Percentiles rank a stretch among this genome's conserved stretches.
Evolutionary conservation across 2,329 filamentous ascomycete genomes (phyloP).

Genomic region (Capronia epimyces): DNA sequence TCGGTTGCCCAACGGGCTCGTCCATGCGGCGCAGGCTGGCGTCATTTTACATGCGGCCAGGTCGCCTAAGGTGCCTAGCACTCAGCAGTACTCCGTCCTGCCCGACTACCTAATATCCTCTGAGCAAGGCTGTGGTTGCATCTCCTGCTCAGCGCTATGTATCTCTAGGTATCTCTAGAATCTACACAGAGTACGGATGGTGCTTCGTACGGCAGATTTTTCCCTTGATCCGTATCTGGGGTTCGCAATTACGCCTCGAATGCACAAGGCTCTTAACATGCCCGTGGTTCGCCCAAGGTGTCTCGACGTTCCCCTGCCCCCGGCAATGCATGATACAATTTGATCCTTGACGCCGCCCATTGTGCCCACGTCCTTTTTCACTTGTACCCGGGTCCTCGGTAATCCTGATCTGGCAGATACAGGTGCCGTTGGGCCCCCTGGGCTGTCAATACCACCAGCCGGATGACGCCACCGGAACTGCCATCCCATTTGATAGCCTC

Average conservation of each 20-base stretch:
- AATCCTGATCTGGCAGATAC: conserved; percentile 89
- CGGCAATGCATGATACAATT: conserved; percentile 24
- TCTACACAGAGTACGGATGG: too few relatives aligned
- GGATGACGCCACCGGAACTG: conserved; percentile 94
- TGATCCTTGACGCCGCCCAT: conserved; percentile 30
- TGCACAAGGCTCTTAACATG: too few relatives aligned
- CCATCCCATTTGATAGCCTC: conserved; percentile 99
- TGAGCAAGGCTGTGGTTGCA: too few relatives aligned
- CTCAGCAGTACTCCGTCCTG: too few relatives aligned
- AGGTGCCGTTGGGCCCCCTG: conserved; percentile 87
- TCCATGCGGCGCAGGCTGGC: conserved; percentile 6
- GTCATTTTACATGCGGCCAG: conserved; percentile 18
- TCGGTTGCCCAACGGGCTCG: not conserved
- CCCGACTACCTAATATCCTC: too few relatives aligned
- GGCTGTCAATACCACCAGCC: conserved; percentile 91
- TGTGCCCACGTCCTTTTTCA: conserved; percentile 5
- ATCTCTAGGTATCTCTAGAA: too few relatives aligned
- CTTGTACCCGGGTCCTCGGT: conserved; percentile 64
- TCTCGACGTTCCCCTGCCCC: not conserved
- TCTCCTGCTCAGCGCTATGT: too few relatives aligned
- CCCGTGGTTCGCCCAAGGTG: too few relatives aligned
- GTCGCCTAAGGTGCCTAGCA: not conserved
- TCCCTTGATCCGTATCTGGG: too few relatives aligned
- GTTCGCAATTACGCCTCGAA: too few relatives aligned
- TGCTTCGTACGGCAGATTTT: too few relatives aligned